Evolutionary conservation across 75 land plant species (phyloP).

Genomic region (Chamaecyparis obtusa): DNA sequence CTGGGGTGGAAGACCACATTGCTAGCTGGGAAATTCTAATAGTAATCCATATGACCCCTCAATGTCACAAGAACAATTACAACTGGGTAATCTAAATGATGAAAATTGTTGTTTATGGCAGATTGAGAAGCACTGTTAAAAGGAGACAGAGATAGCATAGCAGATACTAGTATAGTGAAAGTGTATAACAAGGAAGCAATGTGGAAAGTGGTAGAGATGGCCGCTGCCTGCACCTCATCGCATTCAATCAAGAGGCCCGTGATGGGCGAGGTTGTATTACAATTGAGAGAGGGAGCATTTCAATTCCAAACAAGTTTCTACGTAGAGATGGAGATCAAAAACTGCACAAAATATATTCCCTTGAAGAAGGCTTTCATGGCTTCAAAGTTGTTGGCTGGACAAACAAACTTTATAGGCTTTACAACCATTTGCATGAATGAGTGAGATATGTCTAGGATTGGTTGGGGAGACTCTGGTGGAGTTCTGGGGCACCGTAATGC

Average conservation of each 20-base stretch:
- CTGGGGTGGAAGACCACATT: neutral
- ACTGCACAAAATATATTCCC: too few species aligned
- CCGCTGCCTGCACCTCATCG: neutral
- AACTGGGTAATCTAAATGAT: too few species aligned
- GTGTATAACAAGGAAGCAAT: neutral
- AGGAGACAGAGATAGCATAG: too few species aligned
- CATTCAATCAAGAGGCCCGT: neutral
- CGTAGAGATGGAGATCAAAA: neutral
- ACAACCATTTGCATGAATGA: too few species aligned
- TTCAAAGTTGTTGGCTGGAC: neutral
- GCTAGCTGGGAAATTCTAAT: neutral
- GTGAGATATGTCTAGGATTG: too few species aligned
- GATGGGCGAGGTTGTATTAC: neutral
- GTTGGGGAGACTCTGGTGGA: too few species aligned
- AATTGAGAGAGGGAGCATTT: neutral
- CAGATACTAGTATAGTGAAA: too few species aligned
- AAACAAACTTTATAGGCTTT: too few species aligned
- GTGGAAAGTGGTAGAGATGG: neutral
- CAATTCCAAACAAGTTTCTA: neutral
- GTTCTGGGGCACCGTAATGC: too few species aligned
- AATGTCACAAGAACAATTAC: too few species aligned
- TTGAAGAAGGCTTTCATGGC: neutral
- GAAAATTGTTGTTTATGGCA: too few species aligned
- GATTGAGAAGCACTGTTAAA: too few species aligned
- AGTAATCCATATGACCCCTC: neutral